phyloP scores from a whole-genome alignment of 75 land plant genomes.

The Chamaecyparis obtusa region DNA sequence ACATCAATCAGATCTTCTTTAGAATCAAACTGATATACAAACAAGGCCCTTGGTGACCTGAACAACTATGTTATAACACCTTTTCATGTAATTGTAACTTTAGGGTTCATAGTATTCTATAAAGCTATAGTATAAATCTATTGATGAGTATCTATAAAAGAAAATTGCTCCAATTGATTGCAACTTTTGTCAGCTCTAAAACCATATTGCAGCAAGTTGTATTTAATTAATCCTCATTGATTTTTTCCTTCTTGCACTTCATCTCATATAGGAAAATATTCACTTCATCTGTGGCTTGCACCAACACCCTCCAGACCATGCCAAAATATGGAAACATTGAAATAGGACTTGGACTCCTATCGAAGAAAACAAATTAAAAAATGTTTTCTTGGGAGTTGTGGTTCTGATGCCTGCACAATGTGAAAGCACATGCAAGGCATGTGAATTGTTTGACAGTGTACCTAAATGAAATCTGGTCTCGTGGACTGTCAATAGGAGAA shows the following conservation, averaged over 20 bases:
- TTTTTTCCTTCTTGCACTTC: neutral
- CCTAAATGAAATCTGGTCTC: too few species aligned
- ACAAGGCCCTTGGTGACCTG: slow-evolving; percentile 82
- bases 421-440: too few species aligned
- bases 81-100: neutral
- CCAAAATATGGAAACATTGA: too few species aligned
- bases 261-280: neutral
- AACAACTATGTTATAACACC: slow-evolving; percentile 94
- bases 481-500: too few species aligned
- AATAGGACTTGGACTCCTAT: too few species aligned
- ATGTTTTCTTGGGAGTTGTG: too few species aligned
- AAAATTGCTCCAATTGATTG: neutral
- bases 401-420: too few species aligned
- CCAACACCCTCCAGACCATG: too few species aligned
- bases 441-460: too few species aligned
- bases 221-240: neutral
- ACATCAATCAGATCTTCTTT: slow-evolving; percentile 92
- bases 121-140: neutral
- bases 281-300: too few species aligned
- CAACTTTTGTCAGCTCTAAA: neutral
- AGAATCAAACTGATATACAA: slow-evolving; percentile 91
- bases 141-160: neutral
- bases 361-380: too few species aligned
- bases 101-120: neutral
- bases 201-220: neutral